phyloP scores from a whole-genome alignment of 371 early-diverging fungal species.

The Apophysomyces elegans region DNA sequence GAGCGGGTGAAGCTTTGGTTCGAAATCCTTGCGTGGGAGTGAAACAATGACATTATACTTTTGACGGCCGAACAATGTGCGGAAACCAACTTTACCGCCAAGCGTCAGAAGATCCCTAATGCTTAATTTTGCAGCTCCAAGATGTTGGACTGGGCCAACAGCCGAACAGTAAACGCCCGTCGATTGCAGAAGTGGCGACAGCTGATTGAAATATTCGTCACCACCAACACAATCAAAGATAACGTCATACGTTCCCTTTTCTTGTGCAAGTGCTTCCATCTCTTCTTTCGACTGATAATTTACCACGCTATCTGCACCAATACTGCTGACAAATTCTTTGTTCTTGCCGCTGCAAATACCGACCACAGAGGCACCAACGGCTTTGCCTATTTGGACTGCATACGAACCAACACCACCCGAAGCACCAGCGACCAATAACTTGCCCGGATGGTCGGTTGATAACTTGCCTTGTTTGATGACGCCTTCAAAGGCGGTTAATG shows the following conservation, averaged over 20 bases:
- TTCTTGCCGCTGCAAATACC: conserved; percentile 68
- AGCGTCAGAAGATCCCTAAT: conserved; percentile 17
- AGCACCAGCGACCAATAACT: conserved; percentile 58
- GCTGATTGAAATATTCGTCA: conserved; percentile 44
- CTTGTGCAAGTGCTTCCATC: conserved; percentile 24
- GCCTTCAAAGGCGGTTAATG: conserved; percentile 45
- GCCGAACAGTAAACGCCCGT: conserved; percentile 49
- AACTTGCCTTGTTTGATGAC: conserved; percentile 28
- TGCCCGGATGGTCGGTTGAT: conserved; percentile 8
- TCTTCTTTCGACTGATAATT: conserved; percentile 54
- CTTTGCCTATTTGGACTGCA: conserved; percentile 68
- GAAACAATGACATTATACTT: conserved; percentile 15
- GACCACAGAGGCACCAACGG: conserved; percentile 56
- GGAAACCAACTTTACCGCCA: conserved; percentile 5
- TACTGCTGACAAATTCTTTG: conserved; percentile 45
- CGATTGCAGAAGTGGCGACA: conserved; percentile 34
- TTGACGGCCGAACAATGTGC: conserved; percentile 19
- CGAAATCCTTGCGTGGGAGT: conserved; percentile 18
- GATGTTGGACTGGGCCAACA: conserved; percentile 40
- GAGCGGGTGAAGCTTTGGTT: conserved; percentile 2
- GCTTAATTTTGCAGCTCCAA: conserved; percentile 26
- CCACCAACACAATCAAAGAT: conserved; percentile 61
- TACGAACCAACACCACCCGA: conserved; percentile 66
- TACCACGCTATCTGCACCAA: conserved; percentile 68
- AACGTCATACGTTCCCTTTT: conserved; percentile 40